These are phyloP conservation scores for Przewalskia tangutica DNA, from an alignment of 257 asterid genomes.

Conservation along the genomic window DNA sequence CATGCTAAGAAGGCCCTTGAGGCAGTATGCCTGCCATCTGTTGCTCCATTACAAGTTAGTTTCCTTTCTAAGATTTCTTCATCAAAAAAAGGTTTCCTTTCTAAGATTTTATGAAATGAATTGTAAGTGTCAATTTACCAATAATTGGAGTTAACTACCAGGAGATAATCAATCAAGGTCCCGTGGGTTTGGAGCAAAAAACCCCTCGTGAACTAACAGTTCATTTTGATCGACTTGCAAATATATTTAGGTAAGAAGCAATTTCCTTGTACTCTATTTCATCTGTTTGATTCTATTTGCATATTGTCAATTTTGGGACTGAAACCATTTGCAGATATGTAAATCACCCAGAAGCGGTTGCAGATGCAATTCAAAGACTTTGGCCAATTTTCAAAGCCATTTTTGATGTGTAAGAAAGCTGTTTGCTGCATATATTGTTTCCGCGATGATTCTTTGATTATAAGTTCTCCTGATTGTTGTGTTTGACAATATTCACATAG, in stretches of 20 bases:
- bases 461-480: not conserved
- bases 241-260: slow-evolving; percentile 65
- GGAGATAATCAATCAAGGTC: slow-evolving; percentile 88
- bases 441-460: not conserved
- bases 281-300: slow-evolving; percentile 4
- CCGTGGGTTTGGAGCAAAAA: slow-evolving; percentile 65
- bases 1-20: slow-evolving; percentile 89
- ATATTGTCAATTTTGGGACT: slow-evolving; percentile 10
- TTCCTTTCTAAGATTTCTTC: slow-evolving; percentile 12
- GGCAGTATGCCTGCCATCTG: slow-evolving; percentile 78
- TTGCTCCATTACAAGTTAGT: slow-evolving; percentile 72
- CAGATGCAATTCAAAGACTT: slow-evolving; percentile 90
- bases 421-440: not conserved
- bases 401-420: slow-evolving; percentile 68
- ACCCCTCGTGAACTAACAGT: slow-evolving; percentile 90
- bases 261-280: slow-evolving; percentile 6
- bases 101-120: slow-evolving; percentile 11
- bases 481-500: slow-evolving; percentile 34
- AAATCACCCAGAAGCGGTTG: slow-evolving; percentile 96
- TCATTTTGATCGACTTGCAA: slow-evolving; percentile 90
- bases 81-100: slow-evolving; percentile 5
- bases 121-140: slow-evolving; percentile 10
- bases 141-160: slow-evolving; percentile 32
- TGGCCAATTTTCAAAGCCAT: slow-evolving; percentile 97
- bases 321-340: slow-evolving; percentile 57